Base-by-base conservation (phyloP, 805 yeast genomes). In the Barnettozyma botsteinii region DNA sequence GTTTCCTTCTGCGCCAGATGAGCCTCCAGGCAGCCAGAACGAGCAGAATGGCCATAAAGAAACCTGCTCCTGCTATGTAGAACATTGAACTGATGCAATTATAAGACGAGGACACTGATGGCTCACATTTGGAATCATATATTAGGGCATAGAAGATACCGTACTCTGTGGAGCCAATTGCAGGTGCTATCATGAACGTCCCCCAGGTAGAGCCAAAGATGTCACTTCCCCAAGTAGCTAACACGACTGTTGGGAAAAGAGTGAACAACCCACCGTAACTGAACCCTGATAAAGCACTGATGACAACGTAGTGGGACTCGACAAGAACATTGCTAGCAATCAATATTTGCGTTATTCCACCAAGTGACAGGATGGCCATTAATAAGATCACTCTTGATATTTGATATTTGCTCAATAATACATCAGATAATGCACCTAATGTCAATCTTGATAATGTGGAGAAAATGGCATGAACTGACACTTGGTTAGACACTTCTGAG, bases 121-220 rank as follows among this genome's bases (percentile, higher is more conserved):
- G 21, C 9, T 37, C 32, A 41, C 69, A 64, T 6, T 39, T 46
- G 1, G 57, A 25, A 48, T 85, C 93, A 49, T 73, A 79, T 15
- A 76, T 60, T 19, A 61, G 52, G 1, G 95, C 96, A 57, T 81
- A 88, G 11, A 79, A 48, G 37, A 84, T 52, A 6, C 95, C 89
- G 51, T 73, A 84, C 3, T 75, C 45, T 5, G 83, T 66, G 2
- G 91, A 69, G 2, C 96, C 95, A 3, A 85, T 47, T 0, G 96
- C 96, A 3, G 96, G 95, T 0, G 94, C 93, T 26, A 85, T 70
- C 73, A 87, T 81, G 57, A 87, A 85, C 20, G 83, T 67, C 3
- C 97, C 97, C 86, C 96, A 91, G 2, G 91, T 84, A 3, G 95
- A 84, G 0, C 97, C 98, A 61, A 91, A 77, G 25, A 85, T 73